Evolutionary conservation across 2,329 filamentous ascomycete genomes (phyloP).

Genomic region (Fusarium irregulare): DNA sequence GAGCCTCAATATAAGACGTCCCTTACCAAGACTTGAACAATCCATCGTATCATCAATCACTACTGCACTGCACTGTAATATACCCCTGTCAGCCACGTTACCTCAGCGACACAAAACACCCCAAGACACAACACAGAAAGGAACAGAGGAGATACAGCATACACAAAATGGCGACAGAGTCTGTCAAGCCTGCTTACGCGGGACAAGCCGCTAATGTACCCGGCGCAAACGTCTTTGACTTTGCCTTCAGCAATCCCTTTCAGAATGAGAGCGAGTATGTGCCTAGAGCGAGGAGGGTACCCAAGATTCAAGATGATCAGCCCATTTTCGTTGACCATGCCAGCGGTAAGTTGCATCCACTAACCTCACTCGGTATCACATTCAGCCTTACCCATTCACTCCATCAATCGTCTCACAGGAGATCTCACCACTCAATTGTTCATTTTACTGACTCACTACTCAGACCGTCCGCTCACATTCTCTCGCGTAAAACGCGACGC

Average conservation of each 20-base stretch:
- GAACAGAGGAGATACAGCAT: not conserved
- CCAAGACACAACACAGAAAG: not conserved
- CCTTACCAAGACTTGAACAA: not conserved
- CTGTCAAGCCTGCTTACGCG: constrained; percentile 24
- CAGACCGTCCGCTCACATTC: constrained; percentile 53
- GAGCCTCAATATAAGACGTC: constrained; percentile 33
- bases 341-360: constrained; percentile 47
- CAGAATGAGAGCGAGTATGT: constrained; percentile 46
- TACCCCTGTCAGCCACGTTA: constrained; percentile 18
- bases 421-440: not conserved
- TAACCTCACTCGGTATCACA: not conserved
- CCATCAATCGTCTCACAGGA: not conserved
- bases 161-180: constrained; percentile 28
- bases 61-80: not conserved
- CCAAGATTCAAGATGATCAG: constrained; percentile 48
- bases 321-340: constrained; percentile 56
- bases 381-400: not conserved
- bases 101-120: constrained; percentile 7
- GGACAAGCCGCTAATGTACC: constrained; percentile 36
- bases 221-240: constrained; percentile 52
- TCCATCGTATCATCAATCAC: not conserved
- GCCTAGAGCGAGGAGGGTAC: constrained; percentile 47
- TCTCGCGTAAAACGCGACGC: constrained; percentile 51
- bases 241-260: constrained; percentile 54
- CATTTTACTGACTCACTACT: constrained; percentile 1